Conservation (phyloP, 768 basidiomycete genomes). For the Clavulina sp. region DNA sequence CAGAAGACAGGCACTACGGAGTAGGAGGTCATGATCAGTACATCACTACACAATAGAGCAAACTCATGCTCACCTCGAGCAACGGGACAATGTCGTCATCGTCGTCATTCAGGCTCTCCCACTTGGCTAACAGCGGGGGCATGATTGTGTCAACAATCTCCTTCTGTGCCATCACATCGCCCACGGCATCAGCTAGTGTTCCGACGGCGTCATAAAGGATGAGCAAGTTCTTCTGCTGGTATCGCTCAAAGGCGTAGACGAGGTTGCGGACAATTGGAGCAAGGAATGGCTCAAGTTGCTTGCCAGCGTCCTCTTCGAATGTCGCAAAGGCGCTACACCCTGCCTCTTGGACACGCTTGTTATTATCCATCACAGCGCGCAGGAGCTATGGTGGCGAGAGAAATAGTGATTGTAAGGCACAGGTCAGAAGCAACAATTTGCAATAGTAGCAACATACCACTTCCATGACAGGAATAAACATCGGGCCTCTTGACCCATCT, state of each 20-base stretch:
- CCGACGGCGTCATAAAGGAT: constrained; percentile 99
- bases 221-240: constrained; percentile 98
- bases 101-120: constrained; percentile 79
- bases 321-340: constrained; percentile 98
- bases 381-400: constrained; percentile 47
- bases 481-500: constrained; percentile 74
- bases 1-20: constrained; percentile 81
- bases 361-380: constrained; percentile 92
- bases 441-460: constrained; percentile 39
- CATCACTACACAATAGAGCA: background rate
- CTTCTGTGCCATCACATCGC: constrained; percentile 67
- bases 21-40: constrained; percentile 4
- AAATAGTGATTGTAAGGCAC: background rate
- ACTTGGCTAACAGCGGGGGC: constrained; percentile 81
- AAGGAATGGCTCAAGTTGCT: constrained; percentile 78
- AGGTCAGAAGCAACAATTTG: too few relatives aligned
- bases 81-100: constrained; percentile 89
- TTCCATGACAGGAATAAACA: constrained; percentile 97
- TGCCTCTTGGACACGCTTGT: constrained; percentile 98
- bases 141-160: constrained; percentile 86
- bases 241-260: constrained; percentile 91
- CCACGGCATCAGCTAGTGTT: constrained; percentile 92
- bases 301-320: constrained; percentile 90
- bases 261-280: constrained; percentile 90
- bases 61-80: constrained; percentile 64